Evolutionary conservation across 2,329 filamentous ascomycete genomes (phyloP).

Genomic region (Pseudogymnoascus sp.): DNA sequence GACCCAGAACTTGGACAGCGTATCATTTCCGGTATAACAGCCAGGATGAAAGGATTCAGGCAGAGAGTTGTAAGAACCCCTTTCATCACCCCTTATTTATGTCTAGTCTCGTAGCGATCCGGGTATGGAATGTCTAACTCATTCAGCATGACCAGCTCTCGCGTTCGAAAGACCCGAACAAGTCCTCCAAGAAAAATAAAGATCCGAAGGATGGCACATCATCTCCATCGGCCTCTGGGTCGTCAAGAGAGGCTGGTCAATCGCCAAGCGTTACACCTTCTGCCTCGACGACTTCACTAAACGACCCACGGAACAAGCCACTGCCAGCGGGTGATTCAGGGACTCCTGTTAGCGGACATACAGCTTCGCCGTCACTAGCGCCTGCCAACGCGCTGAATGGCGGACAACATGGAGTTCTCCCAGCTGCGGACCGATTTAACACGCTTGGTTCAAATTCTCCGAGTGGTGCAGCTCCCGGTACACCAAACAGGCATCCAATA

Average conservation of each 20-base stretch:
- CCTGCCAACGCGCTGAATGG: constrained; percentile 26
- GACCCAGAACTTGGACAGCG: background rate
- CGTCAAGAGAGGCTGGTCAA: constrained; percentile 47
- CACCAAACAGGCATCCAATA: constrained; percentile 54
- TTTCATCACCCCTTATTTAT: constrained; percentile 17
- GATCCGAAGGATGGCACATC: constrained; percentile 68
- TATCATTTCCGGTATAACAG: background rate
- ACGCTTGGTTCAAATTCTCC: constrained; percentile 30
- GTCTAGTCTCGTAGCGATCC: constrained; percentile 10
- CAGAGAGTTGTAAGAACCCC: constrained; percentile 78
- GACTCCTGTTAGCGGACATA: constrained; percentile 16
- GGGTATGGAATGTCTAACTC: constrained; percentile 34
- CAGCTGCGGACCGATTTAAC: constrained; percentile 37
- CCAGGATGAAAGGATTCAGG: constrained; percentile 91
- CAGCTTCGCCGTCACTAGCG: constrained; percentile 20
- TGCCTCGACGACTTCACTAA: constrained; percentile 80
- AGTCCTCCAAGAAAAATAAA: constrained; percentile 71
- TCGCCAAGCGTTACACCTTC: constrained; percentile 68
- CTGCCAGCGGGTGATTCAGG: constrained; percentile 48
- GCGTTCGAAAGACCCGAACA: constrained; percentile 75
- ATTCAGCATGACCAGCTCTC: constrained; percentile 74
- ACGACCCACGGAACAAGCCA: constrained; percentile 78
- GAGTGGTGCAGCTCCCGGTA: constrained; percentile 42
- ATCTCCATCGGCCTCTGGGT: constrained; percentile 58
- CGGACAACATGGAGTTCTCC: constrained; percentile 22